These are phyloP conservation scores for Suillus subaureus DNA, from an alignment of 768 basidiomycete species.

Conservation along the genomic window DNA sequence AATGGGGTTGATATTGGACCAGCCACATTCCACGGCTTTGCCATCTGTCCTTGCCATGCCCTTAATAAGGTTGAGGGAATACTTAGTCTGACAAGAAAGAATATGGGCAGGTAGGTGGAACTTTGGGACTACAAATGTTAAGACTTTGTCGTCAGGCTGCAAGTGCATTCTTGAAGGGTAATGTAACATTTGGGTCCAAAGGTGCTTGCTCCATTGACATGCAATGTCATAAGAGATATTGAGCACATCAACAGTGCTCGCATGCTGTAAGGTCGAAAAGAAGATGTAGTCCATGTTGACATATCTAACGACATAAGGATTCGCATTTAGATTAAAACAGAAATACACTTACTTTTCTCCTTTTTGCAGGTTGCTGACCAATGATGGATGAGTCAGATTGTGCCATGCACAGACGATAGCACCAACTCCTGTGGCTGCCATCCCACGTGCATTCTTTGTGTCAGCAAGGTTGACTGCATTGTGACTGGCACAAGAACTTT, in stretches of 20 bases:
- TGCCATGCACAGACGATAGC: not conserved
- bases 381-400: not conserved
- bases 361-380: not conserved
- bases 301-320: constrained; percentile 5
- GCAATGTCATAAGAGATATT: constrained; percentile 16
- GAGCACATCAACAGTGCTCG: not conserved
- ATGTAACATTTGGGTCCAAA: not conserved
- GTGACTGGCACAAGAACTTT: not conserved
- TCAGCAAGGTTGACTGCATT: not conserved
- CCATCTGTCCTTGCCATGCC: not conserved
- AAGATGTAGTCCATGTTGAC: constrained; percentile 16
- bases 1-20: not conserved
- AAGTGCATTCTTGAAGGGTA: not conserved
- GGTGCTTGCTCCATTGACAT: not conserved
- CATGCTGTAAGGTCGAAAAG: not conserved
- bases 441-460: not conserved
- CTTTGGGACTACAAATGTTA: constrained; percentile 13
- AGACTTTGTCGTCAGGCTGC: not conserved
- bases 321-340: not conserved
- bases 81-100: not conserved
- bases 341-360: not conserved
- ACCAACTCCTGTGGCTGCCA: not conserved
- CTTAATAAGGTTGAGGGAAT: not conserved
- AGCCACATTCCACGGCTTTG: not conserved
- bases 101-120: not conserved